Evolutionary conservation across 1,284 basidiomycete genomes (phyloP), one percentile per base, ranked within the genome.

Genomic region (Cutaneotrichosporon sp.): DNA sequence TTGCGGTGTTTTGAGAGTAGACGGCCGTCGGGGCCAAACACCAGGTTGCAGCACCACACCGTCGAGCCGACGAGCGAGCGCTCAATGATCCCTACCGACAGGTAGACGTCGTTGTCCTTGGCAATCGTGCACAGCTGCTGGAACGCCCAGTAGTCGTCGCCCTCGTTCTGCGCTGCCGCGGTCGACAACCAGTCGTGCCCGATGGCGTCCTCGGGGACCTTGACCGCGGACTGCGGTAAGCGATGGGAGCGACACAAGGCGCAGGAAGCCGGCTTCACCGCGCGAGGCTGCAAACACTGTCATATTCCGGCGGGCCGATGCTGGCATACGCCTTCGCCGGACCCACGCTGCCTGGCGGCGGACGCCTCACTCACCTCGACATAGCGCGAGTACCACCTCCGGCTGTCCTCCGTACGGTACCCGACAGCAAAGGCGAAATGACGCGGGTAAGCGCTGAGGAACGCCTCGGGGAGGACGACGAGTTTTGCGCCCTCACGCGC

Each of bases 401-500:
- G 42, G 48, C 64, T 58, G 34, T 64, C 68, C 10, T 56, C 52
- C 10, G 59, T 62, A 23, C 68, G 52, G n/a, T 49, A 53, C 1
- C 67, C 68, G 40, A 71, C 59, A 13, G 49, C 50, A 42, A 72
- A 69, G n/a, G 39, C 46, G 4, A 67, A 46, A 20, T 68, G 65
- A 18, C 73, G 56, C 3, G 74, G 74, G 46, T 76, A 76, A 7
- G 62, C 68, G 26, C 61, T 62, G 20, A 75, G 50, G 38, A 85
- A 86, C 17, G 84, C 86, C 67, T 87, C 85, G 3, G 85, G 86
- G 64, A 87, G 85, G 10, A 86, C 81, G 22, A 79, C 82, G 1
- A 87, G 69, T 60, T 83, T 77, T 0, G 80, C 74, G 3, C 75
- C 75, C 58, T 81, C 79, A 22, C 79, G 74, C 55, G 78, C 79